phyloP scores from a whole-genome alignment of 345 rosid genomes.

The Salix viminalis region DNA sequence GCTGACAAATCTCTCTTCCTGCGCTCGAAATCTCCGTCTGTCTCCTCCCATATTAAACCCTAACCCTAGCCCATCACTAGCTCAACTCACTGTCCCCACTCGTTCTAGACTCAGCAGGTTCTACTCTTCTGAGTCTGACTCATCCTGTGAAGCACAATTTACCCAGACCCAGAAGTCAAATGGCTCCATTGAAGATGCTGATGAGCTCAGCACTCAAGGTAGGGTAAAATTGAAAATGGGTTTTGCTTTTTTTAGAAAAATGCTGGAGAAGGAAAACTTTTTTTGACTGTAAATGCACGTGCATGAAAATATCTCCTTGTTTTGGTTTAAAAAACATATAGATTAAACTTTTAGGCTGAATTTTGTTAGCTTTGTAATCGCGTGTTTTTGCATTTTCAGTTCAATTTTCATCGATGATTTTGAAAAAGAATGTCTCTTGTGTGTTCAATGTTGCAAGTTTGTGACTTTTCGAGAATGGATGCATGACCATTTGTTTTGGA shows the following conservation, averaged over 20 bases:
- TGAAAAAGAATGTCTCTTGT: no score
- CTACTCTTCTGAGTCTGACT: constrained; percentile 34
- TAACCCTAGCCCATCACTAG: constrained; percentile 1
- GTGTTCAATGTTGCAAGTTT: no score
- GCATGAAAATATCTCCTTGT: no score
- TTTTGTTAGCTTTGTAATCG: no score
- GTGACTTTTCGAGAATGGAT: background rate
- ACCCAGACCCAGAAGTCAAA: constrained; percentile 6
- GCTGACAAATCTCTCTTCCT: constrained; percentile 18
- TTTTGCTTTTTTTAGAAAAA: background rate
- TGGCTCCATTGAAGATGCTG: constrained; percentile 13
- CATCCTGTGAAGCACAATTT: background rate
- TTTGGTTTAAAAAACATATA: no score
- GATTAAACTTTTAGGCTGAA: no score
- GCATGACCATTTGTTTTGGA: background rate
- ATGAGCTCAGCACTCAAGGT: constrained; percentile 44
- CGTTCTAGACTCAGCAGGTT: constrained; percentile 26
- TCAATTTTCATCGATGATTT: no score
- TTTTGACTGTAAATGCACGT: background rate
- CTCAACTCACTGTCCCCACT: background rate
- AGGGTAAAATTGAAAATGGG: background rate
- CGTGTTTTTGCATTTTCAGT: no score
- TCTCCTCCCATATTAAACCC: constrained; percentile 11
- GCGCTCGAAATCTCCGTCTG: constrained; percentile 14
- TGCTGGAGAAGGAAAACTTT: background rate